These are phyloP conservation scores for Nidularia pulvinata DNA, from an alignment of 768 basidiomycete species.

Conservation along the genomic window DNA sequence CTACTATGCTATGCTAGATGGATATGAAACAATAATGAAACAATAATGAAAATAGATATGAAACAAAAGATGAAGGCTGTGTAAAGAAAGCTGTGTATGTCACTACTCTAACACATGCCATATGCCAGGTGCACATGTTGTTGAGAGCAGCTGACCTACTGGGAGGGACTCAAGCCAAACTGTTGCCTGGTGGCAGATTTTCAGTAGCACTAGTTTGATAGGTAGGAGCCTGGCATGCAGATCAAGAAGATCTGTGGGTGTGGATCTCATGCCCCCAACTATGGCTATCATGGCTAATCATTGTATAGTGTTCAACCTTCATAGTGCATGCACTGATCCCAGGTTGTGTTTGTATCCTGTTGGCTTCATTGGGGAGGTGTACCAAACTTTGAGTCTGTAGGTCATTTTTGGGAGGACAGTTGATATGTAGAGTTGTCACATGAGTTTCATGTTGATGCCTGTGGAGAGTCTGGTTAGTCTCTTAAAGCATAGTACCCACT, in stretches of 20 bases:
- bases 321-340: constrained; percentile 2
- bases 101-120: too few species aligned
- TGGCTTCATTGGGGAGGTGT: constrained; percentile 6
- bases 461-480: constrained; percentile 1
- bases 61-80: too few species aligned
- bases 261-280: constrained; percentile 7
- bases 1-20: too few species aligned
- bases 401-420: constrained; percentile 15
- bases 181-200: constrained; percentile 2
- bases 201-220: constrained; percentile 6
- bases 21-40: too few species aligned
- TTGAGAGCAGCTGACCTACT: too few species aligned
- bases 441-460: constrained; percentile 6
- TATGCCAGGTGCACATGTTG: too few species aligned
- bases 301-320: constrained; percentile 8
- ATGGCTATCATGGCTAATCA: constrained; percentile 7
- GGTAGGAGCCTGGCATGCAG: constrained; percentile 11
- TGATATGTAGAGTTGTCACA: constrained; percentile 11
- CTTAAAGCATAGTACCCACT: neutral
- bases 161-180: too few species aligned
- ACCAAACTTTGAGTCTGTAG: constrained; percentile 17
- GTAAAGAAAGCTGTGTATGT: too few species aligned
- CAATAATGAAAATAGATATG: too few species aligned
- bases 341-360: neutral
- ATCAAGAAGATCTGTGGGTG: constrained; percentile 9